A percentile compares a stretch with the other conserved stretches of the same genome.
Conservation (phyloP, 2,329 filamentous ascomycete species). For the Bipolaris cookei region DNA sequence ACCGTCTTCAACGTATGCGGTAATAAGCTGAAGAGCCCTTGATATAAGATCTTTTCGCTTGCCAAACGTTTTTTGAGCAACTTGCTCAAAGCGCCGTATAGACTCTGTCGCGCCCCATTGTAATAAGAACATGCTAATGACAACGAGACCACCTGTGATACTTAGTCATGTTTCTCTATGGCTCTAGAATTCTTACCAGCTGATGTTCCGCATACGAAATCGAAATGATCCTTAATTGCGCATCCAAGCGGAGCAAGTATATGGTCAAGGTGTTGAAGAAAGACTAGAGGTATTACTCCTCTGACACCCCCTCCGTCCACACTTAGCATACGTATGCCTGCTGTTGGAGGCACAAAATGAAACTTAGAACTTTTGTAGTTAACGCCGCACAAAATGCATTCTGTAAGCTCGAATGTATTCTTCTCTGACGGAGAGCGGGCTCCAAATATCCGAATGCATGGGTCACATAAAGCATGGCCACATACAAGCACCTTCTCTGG, state of each 20-base stretch:
- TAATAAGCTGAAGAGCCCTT: conserved; percentile 22
- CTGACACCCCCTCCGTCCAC: conserved; percentile 22
- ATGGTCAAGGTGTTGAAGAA: conserved; percentile 19
- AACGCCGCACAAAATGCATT: conserved; percentile 20
- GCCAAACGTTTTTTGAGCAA: conserved; percentile 33
- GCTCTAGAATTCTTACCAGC: conserved; percentile 14
- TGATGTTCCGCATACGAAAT: conserved; percentile 19
- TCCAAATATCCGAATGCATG: conserved; percentile 17
- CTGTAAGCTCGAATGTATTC: conserved; percentile 14
- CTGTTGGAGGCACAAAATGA: conserved; percentile 17
- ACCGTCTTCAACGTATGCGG: conserved; percentile 34
- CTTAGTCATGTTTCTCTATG: too few relatives aligned
- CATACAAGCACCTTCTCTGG: conserved; percentile 24
- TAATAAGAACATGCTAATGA: conserved; percentile 37
- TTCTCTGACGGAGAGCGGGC: conserved; percentile 9
- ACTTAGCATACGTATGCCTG: conserved; percentile 19
- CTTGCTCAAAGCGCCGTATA: conserved; percentile 28
- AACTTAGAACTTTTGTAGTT: conserved; percentile 11
- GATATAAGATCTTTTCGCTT: conserved; percentile 13
- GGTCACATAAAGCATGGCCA: conserved; percentile 18
- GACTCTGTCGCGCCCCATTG: conserved; percentile 28
- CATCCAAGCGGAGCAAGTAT: conserved; percentile 8
- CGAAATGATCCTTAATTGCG: conserved; percentile 14
- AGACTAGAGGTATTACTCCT: conserved; percentile 23
- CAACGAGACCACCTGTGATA: conserved; percentile 33